Base-by-base conservation (phyloP, 2,329 filamentous ascomycete species). In the Talaromyces islandicus region DNA sequence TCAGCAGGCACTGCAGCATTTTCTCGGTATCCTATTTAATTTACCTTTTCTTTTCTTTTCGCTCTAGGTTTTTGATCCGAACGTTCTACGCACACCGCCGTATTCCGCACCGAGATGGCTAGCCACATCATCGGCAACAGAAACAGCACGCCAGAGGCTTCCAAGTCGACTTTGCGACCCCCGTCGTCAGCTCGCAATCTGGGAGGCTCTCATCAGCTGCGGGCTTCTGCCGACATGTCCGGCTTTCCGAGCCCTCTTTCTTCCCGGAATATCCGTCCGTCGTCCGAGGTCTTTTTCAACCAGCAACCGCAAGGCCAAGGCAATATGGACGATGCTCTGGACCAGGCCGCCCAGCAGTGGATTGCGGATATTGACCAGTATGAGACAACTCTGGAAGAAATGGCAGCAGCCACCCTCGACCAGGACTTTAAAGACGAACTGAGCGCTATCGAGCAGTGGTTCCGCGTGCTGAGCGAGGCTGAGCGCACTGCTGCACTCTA, bases 401-500 rank as follows among this genome's bases (percentile, higher is more conserved):
- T 99, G 94, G 94, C 94, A 50, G 92, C 93, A 32, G 94, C 94
- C 29, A 97, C 94, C n/a, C 81, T 97, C 58, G 94, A 99, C 73
- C 94, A 99, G 80, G 94, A 99, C 73, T 99, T 99, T 82, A 99
- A 99, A 80, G 94, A 97, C 77, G 94, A 99, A 77, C 85, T 99
- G 63, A 97, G 92, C 73, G 94, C 94, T 67, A 99, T 99, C 71
- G 94, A 99, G 79, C 94, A 99, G 81, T 99, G 94, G 94, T 99
- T 99, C 77, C 89, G 92, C 64, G 94, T 99, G 58, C 81, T 99
- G 65, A 97, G 93, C 71, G 94, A 97, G 78, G 92, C 94, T 29
- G 94, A 99, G 78, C 85, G 94, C 64, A 99, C 94, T 21, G 94
- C 94, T 63, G 94, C 94, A 54, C 80, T 97, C 61, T 99, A 99